Evolutionary conservation across 108 stramenopile genomes (phyloP).

Genomic region (Stephanodiscus minutulus): DNA sequence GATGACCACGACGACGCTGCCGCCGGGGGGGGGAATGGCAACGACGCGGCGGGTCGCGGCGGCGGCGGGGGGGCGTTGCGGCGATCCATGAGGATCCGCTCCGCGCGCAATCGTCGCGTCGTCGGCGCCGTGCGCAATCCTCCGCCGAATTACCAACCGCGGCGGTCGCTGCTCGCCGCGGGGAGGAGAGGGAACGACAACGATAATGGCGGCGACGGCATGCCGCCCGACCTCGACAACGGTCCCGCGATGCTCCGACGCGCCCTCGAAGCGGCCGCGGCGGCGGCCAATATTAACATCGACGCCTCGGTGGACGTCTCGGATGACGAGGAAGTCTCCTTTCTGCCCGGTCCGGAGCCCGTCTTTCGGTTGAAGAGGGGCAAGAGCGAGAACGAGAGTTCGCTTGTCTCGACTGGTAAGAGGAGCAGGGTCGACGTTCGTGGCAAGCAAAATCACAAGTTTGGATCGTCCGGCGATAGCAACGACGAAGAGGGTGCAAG

Average conservation of each 20-base stretch:
- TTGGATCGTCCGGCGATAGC: slow-evolving; percentile 9
- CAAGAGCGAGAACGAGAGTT: slow-evolving; percentile 2
- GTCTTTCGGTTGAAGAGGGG: slow-evolving; percentile 27
- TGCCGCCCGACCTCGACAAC: not conserved
- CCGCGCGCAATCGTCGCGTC: slow-evolving; percentile 5
- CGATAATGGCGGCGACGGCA: slow-evolving; percentile 10
- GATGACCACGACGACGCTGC: slow-evolving; percentile 19
- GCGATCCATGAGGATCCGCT: slow-evolving; percentile 16
- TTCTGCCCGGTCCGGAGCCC: slow-evolving; percentile 20
- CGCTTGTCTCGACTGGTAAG: slow-evolving; percentile 7
- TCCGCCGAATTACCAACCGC: slow-evolving; percentile 1
- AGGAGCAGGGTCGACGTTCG: slow-evolving; percentile 23
- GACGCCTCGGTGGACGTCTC: slow-evolving; percentile 27
- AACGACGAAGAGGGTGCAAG: slow-evolving; percentile 27
- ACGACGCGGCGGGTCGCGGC: not conserved
- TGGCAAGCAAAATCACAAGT: not conserved
- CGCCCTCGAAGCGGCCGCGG: slow-evolving; percentile 1
- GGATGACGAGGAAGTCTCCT: slow-evolving; percentile 27
- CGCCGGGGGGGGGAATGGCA: slow-evolving; percentile 11
- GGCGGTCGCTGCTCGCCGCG: not conserved
- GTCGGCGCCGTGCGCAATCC: not conserved
- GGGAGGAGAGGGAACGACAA: slow-evolving; percentile 8
- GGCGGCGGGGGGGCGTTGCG: slow-evolving; percentile 8
- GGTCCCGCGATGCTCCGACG: slow-evolving; percentile 7
- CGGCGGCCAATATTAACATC: slow-evolving; percentile 8